Percentiles rank a stretch among this genome's conserved stretches.
Conservation (phyloP, 768 basidiomycete genomes). For the Gyrodon lividus region DNA sequence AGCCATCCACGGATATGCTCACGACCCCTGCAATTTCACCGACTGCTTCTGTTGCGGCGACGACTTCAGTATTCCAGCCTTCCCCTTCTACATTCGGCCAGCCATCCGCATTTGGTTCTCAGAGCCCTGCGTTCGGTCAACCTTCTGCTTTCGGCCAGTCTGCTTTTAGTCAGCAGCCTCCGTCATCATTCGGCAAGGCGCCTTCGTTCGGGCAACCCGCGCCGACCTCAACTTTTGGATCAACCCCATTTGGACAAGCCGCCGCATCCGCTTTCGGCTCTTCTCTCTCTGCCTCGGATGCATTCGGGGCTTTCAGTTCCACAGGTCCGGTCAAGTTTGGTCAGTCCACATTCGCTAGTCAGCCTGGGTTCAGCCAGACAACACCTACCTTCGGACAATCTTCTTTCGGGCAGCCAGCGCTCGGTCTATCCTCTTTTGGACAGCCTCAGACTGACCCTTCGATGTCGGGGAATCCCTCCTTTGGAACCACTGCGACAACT, state of each 20-base stretch:
- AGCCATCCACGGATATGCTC: conserved; percentile 31
- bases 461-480: conserved; percentile 24
- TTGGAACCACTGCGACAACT: conserved; percentile 11
- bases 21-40: conserved; percentile 25
- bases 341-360: conserved; percentile 33
- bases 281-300: conserved; percentile 14
- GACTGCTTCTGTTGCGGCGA: conserved; percentile 13
- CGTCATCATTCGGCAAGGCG: conserved; percentile 23
- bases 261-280: conserved; percentile 23
- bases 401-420: conserved; percentile 39
- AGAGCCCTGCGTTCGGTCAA: conserved; percentile 33
- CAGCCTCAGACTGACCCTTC: conserved; percentile 15
- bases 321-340: conserved; percentile 33
- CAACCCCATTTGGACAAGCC: conserved; percentile 21
- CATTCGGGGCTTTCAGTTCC: conserved; percentile 36
- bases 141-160: conserved; percentile 21
- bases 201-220: conserved; percentile 23
- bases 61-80: conserved; percentile 28
- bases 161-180: conserved; percentile 17
- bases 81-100: conserved; percentile 37
- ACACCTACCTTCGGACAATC: conserved; percentile 29
- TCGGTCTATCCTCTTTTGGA: conserved; percentile 37
- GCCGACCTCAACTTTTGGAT: conserved; percentile 12
- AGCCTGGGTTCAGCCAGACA: conserved; percentile 34
- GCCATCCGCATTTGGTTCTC: conserved; percentile 27